A percentile compares a stretch with the other conserved stretches of the same genome.
phyloP scores from a whole-genome alignment of 495 filamentous ascomycete species.

The Aspergillus affinis region DNA sequence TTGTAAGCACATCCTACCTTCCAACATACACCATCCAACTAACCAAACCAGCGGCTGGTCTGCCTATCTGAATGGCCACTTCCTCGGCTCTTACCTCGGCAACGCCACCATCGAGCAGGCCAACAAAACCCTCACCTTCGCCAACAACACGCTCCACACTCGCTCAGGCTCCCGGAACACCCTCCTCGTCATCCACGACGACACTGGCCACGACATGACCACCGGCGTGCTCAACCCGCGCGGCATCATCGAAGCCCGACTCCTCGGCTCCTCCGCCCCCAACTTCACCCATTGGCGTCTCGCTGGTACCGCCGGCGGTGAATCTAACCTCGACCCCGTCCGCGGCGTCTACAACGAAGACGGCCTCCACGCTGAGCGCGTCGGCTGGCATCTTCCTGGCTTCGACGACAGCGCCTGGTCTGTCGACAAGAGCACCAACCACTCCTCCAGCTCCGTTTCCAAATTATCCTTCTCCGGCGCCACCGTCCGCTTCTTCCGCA shows the following conservation, averaged over 20 bases:
- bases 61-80: slow-evolving; percentile 54
- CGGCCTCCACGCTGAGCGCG: slow-evolving; percentile 63
- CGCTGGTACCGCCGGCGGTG: slow-evolving; percentile 71
- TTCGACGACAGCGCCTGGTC: slow-evolving; percentile 50
- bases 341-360: slow-evolving; percentile 77
- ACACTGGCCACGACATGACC: slow-evolving; percentile 68
- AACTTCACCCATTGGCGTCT: slow-evolving; percentile 65
- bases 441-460: slow-evolving; percentile 25
- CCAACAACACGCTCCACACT: slow-evolving; percentile 48
- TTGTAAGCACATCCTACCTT: slow-evolving; percentile 37
- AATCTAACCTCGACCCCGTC: slow-evolving; percentile 61
- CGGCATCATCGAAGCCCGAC: slow-evolving; percentile 60
- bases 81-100: slow-evolving; percentile 57
- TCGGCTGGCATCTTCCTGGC: slow-evolving; percentile 64
- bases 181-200: slow-evolving; percentile 70
- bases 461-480: slow-evolving; percentile 41
- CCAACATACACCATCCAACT: not conserved
- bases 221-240: slow-evolving; percentile 64
- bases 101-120: slow-evolving; percentile 38
- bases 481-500: slow-evolving; percentile 60
- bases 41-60: slow-evolving; percentile 44
- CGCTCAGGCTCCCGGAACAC: slow-evolving; percentile 47
- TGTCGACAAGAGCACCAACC: slow-evolving; percentile 9
- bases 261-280: slow-evolving; percentile 38
- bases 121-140: slow-evolving; percentile 33